Evolutionary conservation across 257 asterid species (phyloP).

Genomic region (Solanum peruvianum): DNA sequence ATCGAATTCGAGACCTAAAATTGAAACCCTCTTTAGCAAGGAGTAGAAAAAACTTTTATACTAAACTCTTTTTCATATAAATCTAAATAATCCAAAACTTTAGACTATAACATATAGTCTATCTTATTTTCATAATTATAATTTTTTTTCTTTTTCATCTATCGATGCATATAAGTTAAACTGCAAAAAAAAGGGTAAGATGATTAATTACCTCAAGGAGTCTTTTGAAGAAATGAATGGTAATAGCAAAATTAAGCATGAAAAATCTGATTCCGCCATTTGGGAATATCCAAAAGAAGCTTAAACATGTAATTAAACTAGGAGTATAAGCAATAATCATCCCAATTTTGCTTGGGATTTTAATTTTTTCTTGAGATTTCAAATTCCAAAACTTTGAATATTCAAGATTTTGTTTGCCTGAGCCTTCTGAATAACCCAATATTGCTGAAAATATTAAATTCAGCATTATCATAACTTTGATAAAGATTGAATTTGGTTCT

Average conservation of each 20-base stretch:
- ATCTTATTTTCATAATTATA: not conserved
- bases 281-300: conserved; percentile 34
- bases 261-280: conserved; percentile 39
- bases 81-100: not conserved
- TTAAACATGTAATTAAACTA: conserved; percentile 20
- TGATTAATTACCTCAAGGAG: conserved; percentile 47
- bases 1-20: not conserved
- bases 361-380: not conserved
- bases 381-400: not conserved
- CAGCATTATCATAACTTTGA: not conserved
- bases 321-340: conserved; percentile 43
- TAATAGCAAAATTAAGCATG: conserved; percentile 36
- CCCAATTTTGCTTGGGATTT: conserved; percentile 27
- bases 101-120: no score
- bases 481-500: not conserved
- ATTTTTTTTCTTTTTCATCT: not conserved
- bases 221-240: conserved; percentile 59
- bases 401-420: not conserved
- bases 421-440: not conserved
- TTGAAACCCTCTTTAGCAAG: not conserved
- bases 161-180: not conserved
- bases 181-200: not conserved
- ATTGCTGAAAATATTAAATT: not conserved
- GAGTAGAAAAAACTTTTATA: not conserved
- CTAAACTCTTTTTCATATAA: not conserved